These are phyloP conservation scores for Ophiostoma ips DNA, from an alignment of 2,329 filamentous ascomycete species.

Conservation along the genomic window DNA sequence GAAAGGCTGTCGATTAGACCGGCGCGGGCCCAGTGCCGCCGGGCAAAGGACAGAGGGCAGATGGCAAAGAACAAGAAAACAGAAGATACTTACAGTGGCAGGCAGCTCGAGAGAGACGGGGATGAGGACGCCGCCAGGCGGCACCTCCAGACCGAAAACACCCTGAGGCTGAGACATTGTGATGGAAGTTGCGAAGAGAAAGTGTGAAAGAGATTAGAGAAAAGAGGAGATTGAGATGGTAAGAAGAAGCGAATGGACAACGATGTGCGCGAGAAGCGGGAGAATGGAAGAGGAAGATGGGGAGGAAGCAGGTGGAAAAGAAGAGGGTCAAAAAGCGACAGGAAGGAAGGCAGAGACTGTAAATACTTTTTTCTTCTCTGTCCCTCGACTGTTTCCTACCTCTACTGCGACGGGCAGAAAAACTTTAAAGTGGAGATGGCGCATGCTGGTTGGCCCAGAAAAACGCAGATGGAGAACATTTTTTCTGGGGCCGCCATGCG, in stretches of 20 bases:
- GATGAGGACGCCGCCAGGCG: conserved; percentile 68
- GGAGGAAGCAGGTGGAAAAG: background rate
- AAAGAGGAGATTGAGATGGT: conserved; percentile 14
- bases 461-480: background rate
- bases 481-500: background rate
- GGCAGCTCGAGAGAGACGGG: conserved; percentile 67
- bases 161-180: conserved; percentile 13
- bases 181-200: background rate
- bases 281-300: conserved; percentile 14
- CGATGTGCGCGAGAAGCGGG: conserved; percentile 6
- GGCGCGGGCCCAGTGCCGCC: background rate
- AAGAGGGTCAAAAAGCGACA: conserved; percentile 5
- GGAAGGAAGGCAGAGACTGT: conserved; percentile 9
- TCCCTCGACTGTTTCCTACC: background rate
- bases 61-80: background rate
- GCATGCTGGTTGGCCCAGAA: conserved; percentile 12
- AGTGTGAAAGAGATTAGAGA: conserved; percentile 11
- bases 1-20: background rate
- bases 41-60: no score
- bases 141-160: conserved; percentile 83
- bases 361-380: conserved; percentile 9
- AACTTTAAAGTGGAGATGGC: conserved; percentile 11
- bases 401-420: conserved; percentile 7
- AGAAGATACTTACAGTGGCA: conserved; percentile 54
- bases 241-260: conserved; percentile 5